Percentiles rank a stretch among this genome's conserved stretches.
phyloP scores from a whole-genome alignment of 345 rosid genomes.

The Excoecaria cochinchinensis region DNA sequence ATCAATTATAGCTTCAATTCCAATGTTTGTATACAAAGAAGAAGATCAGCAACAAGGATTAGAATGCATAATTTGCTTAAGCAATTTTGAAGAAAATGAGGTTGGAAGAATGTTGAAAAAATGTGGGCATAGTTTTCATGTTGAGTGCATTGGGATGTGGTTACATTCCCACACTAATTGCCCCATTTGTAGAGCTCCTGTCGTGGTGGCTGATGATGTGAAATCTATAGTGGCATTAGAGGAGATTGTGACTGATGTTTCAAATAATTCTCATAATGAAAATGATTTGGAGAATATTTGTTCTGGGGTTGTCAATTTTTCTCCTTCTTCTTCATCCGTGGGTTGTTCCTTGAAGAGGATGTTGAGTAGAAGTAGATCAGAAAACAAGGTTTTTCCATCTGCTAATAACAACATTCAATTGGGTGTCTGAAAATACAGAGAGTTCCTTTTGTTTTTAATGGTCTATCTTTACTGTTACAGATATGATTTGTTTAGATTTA shows the following conservation, averaged over 20 bases:
- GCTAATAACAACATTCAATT: conserved; percentile 2
- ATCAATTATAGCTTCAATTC: conserved; percentile 60
- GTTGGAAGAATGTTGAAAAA: conserved; percentile 51
- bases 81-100: conserved; percentile 58
- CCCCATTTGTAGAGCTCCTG: conserved; percentile 65
- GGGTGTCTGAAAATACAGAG: conserved; percentile 19
- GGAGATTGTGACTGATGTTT: conserved; percentile 30
- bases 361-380: conserved; percentile 66
- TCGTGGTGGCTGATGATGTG: conserved; percentile 18
- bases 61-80: conserved; percentile 76
- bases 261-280: conserved; percentile 22
- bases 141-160: conserved; percentile 88
- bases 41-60: conserved; percentile 25
- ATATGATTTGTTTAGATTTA: too few relatives aligned
- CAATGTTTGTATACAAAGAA: conserved; percentile 53
- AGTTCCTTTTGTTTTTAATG: not conserved
- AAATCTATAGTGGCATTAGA: conserved; percentile 23
- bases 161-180: conserved; percentile 63
- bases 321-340: conserved; percentile 32
- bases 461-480: too few relatives aligned
- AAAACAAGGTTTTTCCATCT: conserved; percentile 45
- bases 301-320: not conserved
- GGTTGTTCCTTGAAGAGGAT: conserved; percentile 55
- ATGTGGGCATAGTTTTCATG: conserved; percentile 75
- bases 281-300: conserved; percentile 5